Percentiles rank a stretch among this genome's conserved stretches.
phyloP scores from a whole-genome alignment of 2,329 filamentous ascomycete species.

The Chaetomium globosum region DNA sequence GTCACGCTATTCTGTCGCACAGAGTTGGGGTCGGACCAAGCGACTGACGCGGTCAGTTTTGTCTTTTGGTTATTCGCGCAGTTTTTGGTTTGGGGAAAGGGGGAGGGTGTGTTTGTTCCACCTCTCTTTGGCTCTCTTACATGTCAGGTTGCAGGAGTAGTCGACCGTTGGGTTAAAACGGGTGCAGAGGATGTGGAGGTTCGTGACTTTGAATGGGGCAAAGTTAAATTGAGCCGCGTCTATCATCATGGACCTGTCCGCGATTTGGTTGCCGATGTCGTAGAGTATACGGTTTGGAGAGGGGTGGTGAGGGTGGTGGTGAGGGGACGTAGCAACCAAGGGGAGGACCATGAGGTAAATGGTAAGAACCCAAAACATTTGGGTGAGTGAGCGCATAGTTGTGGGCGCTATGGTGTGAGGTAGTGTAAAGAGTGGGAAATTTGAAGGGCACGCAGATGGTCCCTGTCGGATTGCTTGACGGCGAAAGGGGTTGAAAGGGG shows the following conservation, averaged over 20 bases:
- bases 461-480: background rate
- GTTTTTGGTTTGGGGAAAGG: background rate
- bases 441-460: background rate
- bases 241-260: background rate
- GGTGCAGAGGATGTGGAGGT: conserved; percentile 35
- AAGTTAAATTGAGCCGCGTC: conserved; percentile 37
- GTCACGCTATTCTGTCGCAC: conserved; percentile 38
- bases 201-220: conserved; percentile 33
- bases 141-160: conserved; percentile 36
- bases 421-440: background rate
- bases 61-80: background rate
- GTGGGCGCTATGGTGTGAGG: background rate
- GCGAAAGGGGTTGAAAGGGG: background rate
- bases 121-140: conserved; percentile 25
- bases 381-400: conserved; percentile 9
- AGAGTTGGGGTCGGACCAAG: conserved; percentile 41
- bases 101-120: background rate
- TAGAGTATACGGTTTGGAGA: background rate
- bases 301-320: background rate
- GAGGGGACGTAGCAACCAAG: background rate
- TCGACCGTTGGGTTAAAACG: conserved; percentile 20
- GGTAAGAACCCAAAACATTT: background rate
- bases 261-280: background rate
- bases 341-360: conserved; percentile 1
- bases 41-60: conserved; percentile 30